phyloP scores from a whole-genome alignment of 2,329 filamentous ascomycete genomes.

The Biscogniauxia marginata region DNA sequence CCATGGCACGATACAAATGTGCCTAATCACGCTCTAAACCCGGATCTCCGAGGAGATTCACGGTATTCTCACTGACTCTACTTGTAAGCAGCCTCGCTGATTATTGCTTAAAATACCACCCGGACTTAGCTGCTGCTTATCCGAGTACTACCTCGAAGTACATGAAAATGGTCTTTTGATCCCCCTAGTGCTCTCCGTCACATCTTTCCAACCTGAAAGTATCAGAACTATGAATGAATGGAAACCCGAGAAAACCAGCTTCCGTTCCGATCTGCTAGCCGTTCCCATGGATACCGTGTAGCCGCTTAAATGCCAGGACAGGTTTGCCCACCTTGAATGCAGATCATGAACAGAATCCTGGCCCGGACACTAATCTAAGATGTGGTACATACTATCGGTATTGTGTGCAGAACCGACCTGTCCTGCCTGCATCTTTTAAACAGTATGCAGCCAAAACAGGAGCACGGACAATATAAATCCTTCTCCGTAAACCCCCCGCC shows the following conservation, averaged over 20 bases:
- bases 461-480: neutral
- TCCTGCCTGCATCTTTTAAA: too few species aligned
- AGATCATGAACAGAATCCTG: neutral
- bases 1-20: too few species aligned
- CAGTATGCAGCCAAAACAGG: neutral
- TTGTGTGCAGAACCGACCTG: neutral
- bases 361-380: neutral
- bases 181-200: too few species aligned
- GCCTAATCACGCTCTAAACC: neutral
- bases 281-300: neutral
- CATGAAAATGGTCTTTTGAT: neutral
- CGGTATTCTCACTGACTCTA: neutral
- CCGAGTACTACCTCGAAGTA: neutral
- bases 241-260: too few species aligned
- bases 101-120: neutral
- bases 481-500: neutral
- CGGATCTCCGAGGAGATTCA: too few species aligned
- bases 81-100: neutral
- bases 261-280: too few species aligned
- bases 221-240: too few species aligned
- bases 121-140: neutral
- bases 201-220: too few species aligned
- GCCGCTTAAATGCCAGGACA: neutral
- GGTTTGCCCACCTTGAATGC: neutral
- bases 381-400: neutral